These are phyloP conservation scores for Brassica rapa DNA, from an alignment of 345 rosid genomes.

Conservation along the genomic window DNA sequence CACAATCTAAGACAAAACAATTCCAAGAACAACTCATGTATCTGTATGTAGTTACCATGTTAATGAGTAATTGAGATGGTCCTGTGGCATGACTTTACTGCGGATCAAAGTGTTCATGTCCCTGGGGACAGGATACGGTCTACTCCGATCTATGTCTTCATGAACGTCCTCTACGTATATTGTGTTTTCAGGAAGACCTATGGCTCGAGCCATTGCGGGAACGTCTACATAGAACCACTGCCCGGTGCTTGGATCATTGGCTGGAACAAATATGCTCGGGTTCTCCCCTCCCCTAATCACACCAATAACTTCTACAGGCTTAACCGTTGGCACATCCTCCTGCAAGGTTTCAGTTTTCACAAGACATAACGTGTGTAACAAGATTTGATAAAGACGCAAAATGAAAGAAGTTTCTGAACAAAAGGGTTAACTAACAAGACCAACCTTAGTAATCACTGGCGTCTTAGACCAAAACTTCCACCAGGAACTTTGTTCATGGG, in stretches of 20 bases:
- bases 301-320: constrained; percentile 69
- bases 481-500: constrained; percentile 48
- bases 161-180: constrained; percentile 73
- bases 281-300: constrained; percentile 87
- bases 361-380: constrained; percentile 14
- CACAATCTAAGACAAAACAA: background rate
- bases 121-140: constrained; percentile 89
- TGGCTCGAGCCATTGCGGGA: constrained; percentile 66
- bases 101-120: constrained; percentile 75
- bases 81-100: constrained; percentile 98
- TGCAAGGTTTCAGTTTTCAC: constrained; percentile 22
- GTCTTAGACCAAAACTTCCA: constrained; percentile 76
- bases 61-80: constrained; percentile 82
- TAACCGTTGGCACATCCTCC: constrained; percentile 47
- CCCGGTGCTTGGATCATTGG: constrained; percentile 67
- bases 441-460: constrained; percentile 53
- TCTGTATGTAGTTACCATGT: constrained; percentile 64
- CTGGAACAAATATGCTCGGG: constrained; percentile 92
- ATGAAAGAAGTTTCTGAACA: constrained; percentile 6
- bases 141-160: constrained; percentile 66
- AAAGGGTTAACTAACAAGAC: constrained; percentile 23
- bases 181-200: constrained; percentile 69
- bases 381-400: constrained; percentile 10
- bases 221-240: constrained; percentile 95
- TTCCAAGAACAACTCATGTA: background rate